Evolutionary conservation across 495 filamentous ascomycete species (phyloP).

Genomic region (Aspergillus carlsbadensis): DNA sequence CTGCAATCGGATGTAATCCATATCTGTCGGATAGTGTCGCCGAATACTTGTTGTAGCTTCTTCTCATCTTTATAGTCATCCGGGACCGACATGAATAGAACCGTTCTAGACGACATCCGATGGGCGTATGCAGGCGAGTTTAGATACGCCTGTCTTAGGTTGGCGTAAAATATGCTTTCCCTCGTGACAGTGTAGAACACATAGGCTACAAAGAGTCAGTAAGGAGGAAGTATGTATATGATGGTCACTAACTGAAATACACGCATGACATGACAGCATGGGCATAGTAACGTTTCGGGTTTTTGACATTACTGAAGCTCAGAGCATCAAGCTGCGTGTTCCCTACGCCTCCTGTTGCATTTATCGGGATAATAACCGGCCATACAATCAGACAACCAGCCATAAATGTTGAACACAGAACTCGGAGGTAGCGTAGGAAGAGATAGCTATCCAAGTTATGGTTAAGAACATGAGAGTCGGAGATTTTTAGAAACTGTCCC

Average conservation of each 20-base stretch:
- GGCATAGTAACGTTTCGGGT: slow-evolving; percentile 56
- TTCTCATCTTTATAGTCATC: slow-evolving; percentile 55
- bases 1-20: slow-evolving; percentile 63
- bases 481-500: slow-evolving; percentile 57
- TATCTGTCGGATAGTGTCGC: slow-evolving; percentile 55
- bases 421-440: slow-evolving; percentile 75
- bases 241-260: slow-evolving; percentile 50
- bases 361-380: slow-evolving; percentile 78
- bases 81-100: slow-evolving; percentile 69
- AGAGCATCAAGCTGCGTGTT: slow-evolving; percentile 61
- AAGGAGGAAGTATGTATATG: no score
- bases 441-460: slow-evolving; percentile 79
- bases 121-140: slow-evolving; percentile 65
- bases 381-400: slow-evolving; percentile 75
- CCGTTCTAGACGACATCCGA: slow-evolving; percentile 65
- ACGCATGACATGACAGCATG: slow-evolving; percentile 56
- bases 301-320: slow-evolving; percentile 64
- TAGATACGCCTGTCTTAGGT: slow-evolving; percentile 68
- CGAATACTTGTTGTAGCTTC: slow-evolving; percentile 58
- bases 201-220: slow-evolving; percentile 42
- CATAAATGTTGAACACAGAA: slow-evolving; percentile 68
- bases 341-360: slow-evolving; percentile 65
- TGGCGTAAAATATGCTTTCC: slow-evolving; percentile 68
- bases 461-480: slow-evolving; percentile 61
- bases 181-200: slow-evolving; percentile 65